A percentile compares a stretch with the other conserved stretches of the same genome.
These are phyloP conservation scores for Guadua angustifolia DNA, from an alignment of 176 grass and related monocot species.

Conservation along the genomic window DNA sequence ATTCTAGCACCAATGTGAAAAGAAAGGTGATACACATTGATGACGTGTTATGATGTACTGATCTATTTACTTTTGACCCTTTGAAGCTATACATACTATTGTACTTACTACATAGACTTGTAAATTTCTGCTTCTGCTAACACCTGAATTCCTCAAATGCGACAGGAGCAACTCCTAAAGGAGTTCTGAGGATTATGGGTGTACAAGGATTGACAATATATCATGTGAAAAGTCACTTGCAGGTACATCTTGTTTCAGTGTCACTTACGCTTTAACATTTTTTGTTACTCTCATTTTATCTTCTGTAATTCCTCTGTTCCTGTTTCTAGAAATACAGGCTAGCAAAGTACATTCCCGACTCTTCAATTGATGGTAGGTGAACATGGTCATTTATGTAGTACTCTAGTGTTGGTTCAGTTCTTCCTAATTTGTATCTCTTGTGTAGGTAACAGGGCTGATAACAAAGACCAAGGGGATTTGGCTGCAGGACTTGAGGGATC, in stretches of 20 bases:
- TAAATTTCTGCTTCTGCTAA: conserved; percentile 37
- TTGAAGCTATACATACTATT: not conserved
- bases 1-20: not conserved
- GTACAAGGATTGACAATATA: conserved; percentile 88
- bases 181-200: conserved; percentile 89
- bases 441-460: conserved; percentile 73
- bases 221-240: conserved; percentile 98
- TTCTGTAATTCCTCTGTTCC: conserved; percentile 21
- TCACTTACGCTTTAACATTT: conserved; percentile 12
- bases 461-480: conserved; percentile 71
- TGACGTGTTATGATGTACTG: not conserved
- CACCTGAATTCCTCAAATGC: conserved; percentile 33
- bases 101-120: not conserved
- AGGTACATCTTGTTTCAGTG: conserved; percentile 62
- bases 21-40: not conserved
- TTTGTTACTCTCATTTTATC: conserved; percentile 10
- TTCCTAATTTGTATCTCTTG: conserved; percentile 32
- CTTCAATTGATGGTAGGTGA: conserved; percentile 75
- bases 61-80: not conserved
- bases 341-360: conserved; percentile 89
- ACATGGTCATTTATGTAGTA: conserved; percentile 7
- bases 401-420: conserved; percentile 7
- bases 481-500: conserved; percentile 73
- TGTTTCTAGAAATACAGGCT: conserved; percentile 92
- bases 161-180: conserved; percentile 95